phyloP scores from a whole-genome alignment of 1,284 basidiomycete species.

The Volvariella volvacea region DNA sequence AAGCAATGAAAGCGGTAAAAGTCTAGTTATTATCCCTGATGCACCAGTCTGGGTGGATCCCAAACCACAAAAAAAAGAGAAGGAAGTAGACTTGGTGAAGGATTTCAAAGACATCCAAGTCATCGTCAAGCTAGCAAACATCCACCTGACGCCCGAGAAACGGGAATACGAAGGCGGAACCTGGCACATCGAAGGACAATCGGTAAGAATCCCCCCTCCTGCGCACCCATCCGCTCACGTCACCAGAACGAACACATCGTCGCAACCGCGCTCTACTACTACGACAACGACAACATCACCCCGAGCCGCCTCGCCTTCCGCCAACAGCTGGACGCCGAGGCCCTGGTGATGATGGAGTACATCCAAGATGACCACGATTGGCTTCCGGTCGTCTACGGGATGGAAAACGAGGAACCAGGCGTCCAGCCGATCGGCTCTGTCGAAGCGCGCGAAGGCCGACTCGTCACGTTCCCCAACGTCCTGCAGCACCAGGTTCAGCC shows the following conservation, averaged over 20 bases:
- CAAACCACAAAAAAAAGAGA: too few relatives aligned
- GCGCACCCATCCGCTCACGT: too few relatives aligned
- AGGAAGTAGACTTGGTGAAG: too few relatives aligned
- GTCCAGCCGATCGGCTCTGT: constrained; percentile 25
- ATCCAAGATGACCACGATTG: constrained; percentile 18
- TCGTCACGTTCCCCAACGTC: constrained; percentile 35
- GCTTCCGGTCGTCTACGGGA: constrained; percentile 17
- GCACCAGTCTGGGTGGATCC: too few relatives aligned
- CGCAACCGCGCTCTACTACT: constrained; percentile 32
- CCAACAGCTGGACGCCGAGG: constrained; percentile 9
- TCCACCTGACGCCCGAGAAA: too few relatives aligned
- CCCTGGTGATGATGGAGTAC: constrained; percentile 8
- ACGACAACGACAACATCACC: constrained; percentile 21
- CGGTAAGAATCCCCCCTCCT: too few relatives aligned
- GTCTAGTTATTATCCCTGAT: too few relatives aligned
- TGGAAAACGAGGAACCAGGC: constrained; percentile 4
- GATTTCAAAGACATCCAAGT: too few relatives aligned
- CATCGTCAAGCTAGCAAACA: too few relatives aligned
- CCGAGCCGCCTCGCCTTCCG: constrained; percentile 20
- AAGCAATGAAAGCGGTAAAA: too few relatives aligned
- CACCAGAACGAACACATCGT: constrained; percentile 38
- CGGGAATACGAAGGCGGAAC: too few relatives aligned
- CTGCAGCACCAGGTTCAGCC: constrained; percentile 35
- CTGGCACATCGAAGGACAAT: too few relatives aligned
- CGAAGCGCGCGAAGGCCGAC: constrained; percentile 22